Evolutionary conservation across 2,329 filamentous ascomycete genomes (phyloP).

Genomic region (Madurella fahalii): DNA sequence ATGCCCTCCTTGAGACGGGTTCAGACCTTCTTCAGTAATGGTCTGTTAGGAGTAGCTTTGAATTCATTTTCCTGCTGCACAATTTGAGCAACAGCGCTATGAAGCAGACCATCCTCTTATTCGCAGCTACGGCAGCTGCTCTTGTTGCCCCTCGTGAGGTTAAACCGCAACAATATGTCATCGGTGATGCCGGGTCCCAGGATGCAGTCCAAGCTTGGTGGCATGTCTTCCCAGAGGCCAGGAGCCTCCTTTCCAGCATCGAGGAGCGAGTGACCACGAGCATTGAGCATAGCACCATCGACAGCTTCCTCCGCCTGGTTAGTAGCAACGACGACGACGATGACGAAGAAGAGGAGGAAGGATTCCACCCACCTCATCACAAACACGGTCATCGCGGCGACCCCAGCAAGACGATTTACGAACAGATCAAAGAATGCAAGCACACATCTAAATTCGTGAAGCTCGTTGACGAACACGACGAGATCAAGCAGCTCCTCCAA

Average conservation of each 20-base stretch:
- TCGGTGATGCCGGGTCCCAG: background rate
- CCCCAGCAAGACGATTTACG: conserved; percentile 70
- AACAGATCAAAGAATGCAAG: conserved; percentile 71
- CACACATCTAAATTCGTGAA: conserved; percentile 73
- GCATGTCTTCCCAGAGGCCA: conserved; percentile 9
- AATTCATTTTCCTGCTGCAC: background rate
- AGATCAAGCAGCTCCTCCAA: conserved; percentile 62
- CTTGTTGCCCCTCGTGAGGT: conserved; percentile 6
- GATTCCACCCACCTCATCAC: conserved; percentile 7
- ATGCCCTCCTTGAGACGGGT: no score
- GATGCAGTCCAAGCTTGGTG: conserved; percentile 17
- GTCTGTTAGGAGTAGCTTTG: no score
- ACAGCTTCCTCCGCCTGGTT: conserved; percentile 2
- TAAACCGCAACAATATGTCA: conserved; percentile 6
- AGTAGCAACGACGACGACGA: background rate
- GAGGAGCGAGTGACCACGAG: conserved; percentile 11
- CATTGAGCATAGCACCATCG: conserved; percentile 1
- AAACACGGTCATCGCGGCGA: conserved; percentile 28
- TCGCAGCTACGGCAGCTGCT: conserved; percentile 17
- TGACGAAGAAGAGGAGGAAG: conserved; percentile 3
- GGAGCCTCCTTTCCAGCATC: conserved; percentile 6
- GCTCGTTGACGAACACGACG: conserved; percentile 67
- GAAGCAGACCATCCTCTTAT: conserved; percentile 11
- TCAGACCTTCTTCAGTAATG: background rate
- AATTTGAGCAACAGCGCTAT: conserved; percentile 5